A percentile compares a stretch with the other conserved stretches of the same genome.
phyloP scores from a whole-genome alignment of 176 grass and related monocot genomes.

The Hordeum vulgare region DNA sequence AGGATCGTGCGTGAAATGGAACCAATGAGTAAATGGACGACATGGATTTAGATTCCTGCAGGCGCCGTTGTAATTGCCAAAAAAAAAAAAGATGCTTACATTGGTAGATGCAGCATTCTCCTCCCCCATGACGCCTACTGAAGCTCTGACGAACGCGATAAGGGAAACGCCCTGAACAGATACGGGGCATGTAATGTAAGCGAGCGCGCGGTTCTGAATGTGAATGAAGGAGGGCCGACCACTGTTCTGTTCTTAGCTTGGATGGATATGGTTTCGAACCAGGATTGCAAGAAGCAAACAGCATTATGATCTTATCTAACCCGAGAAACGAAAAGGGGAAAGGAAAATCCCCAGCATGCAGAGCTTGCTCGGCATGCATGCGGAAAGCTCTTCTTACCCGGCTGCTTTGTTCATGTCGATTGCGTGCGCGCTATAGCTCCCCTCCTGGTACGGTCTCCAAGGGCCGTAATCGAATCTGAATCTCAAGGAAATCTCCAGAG shows the following conservation, averaged over 20 bases:
- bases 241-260: not conserved
- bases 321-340: not conserved
- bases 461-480: not conserved
- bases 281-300: not conserved
- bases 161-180: not conserved
- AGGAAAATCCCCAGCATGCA: not conserved
- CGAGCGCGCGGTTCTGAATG: not conserved
- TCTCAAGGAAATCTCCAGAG: not conserved
- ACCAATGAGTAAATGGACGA: not conserved
- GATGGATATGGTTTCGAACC: not conserved
- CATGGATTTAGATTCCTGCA: not conserved
- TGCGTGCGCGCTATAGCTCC: not conserved
- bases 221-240: not conserved
- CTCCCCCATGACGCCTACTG: slow-evolving; percentile 17
- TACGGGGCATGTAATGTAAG: not conserved
- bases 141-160: not conserved
- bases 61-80: not conserved
- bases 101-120: not conserved
- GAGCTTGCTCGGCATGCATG: not conserved
- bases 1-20: not conserved
- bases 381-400: slow-evolving; percentile 8
- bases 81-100: not conserved
- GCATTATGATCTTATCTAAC: not conserved
- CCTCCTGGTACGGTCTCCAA: not conserved
- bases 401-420: slow-evolving; percentile 5